A percentile compares a stretch with the other conserved stretches of the same genome.
Evolutionary conservation across 2,329 filamentous ascomycete species (phyloP).

Genomic region (Neofusicoccum ribis): DNA sequence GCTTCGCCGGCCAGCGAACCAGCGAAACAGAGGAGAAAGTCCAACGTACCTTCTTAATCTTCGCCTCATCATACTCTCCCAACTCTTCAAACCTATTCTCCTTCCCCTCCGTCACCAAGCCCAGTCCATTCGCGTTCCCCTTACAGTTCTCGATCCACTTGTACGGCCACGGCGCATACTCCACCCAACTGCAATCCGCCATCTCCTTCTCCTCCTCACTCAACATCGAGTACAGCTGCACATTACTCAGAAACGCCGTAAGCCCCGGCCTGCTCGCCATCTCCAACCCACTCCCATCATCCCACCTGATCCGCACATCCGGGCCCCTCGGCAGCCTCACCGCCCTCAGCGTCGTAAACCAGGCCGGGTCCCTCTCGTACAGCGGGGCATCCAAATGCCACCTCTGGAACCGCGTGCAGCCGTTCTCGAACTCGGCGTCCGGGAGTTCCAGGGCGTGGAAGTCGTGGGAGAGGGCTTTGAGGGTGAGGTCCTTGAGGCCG

Average conservation of each 20-base stretch:
- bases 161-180: slow-evolving; percentile 46
- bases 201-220: slow-evolving; percentile 40
- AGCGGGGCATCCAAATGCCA: slow-evolving; percentile 22
- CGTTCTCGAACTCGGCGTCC: slow-evolving; percentile 21
- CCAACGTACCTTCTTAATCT: slow-evolving; percentile 24
- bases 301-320: neutral
- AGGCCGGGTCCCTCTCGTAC: slow-evolving; percentile 19
- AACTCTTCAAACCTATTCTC: slow-evolving; percentile 43
- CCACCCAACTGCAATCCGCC: slow-evolving; percentile 47
- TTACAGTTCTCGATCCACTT: slow-evolving; percentile 45
- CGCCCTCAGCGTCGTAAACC: neutral
- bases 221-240: slow-evolving; percentile 42
- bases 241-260: neutral
- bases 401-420: slow-evolving; percentile 21
- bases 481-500: neutral
- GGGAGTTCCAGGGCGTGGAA: too few species aligned
- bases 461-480: slow-evolving; percentile 2
- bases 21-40: too few species aligned
- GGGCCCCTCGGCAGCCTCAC: neutral
- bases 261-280: neutral
- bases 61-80: slow-evolving; percentile 35
- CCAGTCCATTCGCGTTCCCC: slow-evolving; percentile 43
- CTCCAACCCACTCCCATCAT: neutral
- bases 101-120: slow-evolving; percentile 40
- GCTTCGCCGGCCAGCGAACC: too few species aligned